These are phyloP conservation scores for Fallopia convolvulus DNA, from an alignment of 148 eudicot species.

Conservation along the genomic window DNA sequence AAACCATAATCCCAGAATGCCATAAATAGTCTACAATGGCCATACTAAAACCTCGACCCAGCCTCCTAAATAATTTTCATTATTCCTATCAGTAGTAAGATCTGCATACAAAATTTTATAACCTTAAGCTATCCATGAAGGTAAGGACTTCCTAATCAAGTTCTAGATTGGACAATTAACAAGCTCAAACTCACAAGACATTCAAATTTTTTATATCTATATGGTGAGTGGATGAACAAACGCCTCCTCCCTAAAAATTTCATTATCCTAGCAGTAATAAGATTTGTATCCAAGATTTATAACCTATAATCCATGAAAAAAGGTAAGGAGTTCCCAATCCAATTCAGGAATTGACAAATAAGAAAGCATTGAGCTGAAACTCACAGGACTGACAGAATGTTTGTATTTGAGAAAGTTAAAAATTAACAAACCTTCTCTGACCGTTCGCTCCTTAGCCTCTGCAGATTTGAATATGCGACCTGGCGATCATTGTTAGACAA, in stretches of 20 bases:
- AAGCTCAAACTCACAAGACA: no score
- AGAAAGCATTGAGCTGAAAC: not conserved
- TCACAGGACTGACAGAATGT: not conserved
- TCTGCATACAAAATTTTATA: no score
- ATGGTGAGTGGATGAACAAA: no score
- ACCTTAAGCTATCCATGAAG: no score
- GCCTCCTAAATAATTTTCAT: no score
- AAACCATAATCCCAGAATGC: not conserved
- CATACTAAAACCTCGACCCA: no score
- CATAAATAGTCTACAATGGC: not conserved
- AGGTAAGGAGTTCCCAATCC: not conserved
- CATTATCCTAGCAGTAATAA: not conserved
- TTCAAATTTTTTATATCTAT: no score
- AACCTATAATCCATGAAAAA: not conserved
- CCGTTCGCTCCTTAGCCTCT: slow-evolving; percentile 37
- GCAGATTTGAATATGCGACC: slow-evolving; percentile 42
- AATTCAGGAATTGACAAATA: not conserved
- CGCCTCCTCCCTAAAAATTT: not conserved
- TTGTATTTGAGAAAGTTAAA: not conserved
- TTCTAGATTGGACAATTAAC: no score
- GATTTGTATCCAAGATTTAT: not conserved
- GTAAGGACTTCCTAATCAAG: no score
- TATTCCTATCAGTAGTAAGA: no score
- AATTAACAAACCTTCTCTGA: slow-evolving; percentile 55
- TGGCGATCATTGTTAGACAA: slow-evolving; percentile 60